These are phyloP conservation scores for Hyaloscypha variabilis DNA, from an alignment of 495 filamentous ascomycete species.

Conservation along the genomic window DNA sequence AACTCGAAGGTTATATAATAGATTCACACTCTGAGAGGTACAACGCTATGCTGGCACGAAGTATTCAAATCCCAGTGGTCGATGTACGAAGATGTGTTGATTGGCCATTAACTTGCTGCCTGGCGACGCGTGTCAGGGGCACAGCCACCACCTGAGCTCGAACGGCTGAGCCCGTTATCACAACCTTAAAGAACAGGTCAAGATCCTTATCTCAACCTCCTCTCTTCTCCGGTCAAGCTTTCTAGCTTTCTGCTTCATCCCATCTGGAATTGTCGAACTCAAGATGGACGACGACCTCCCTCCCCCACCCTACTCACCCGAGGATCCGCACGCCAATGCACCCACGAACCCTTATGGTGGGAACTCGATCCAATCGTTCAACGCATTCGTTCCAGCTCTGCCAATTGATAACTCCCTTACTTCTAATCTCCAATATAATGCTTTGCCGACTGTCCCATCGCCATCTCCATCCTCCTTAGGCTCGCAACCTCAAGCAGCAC, in stretches of 20 bases:
- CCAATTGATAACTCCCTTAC: neutral
- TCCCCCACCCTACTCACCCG: constrained; percentile 4
- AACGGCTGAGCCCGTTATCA: neutral
- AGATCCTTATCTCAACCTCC: neutral
- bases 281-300: constrained; percentile 7
- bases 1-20: too few relatives aligned
- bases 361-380: neutral
- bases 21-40: neutral
- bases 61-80: too few relatives aligned
- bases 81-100: too few relatives aligned
- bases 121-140: neutral
- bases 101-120: neutral
- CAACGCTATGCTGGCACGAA: too few relatives aligned
- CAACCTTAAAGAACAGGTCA: neutral
- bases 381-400: neutral
- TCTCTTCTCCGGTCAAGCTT: neutral
- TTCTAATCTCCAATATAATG: neutral
- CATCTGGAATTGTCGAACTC: neutral
- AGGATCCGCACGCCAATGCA: neutral
- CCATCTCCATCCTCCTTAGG: neutral
- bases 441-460: neutral
- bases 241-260: neutral
- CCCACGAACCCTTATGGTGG: neutral
- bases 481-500: neutral
- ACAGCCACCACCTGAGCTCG: neutral